A percentile compares a stretch with the other conserved stretches of the same genome.
phyloP scores from a whole-genome alignment of 2,329 filamentous ascomycete genomes.

The Monascus ruber region DNA sequence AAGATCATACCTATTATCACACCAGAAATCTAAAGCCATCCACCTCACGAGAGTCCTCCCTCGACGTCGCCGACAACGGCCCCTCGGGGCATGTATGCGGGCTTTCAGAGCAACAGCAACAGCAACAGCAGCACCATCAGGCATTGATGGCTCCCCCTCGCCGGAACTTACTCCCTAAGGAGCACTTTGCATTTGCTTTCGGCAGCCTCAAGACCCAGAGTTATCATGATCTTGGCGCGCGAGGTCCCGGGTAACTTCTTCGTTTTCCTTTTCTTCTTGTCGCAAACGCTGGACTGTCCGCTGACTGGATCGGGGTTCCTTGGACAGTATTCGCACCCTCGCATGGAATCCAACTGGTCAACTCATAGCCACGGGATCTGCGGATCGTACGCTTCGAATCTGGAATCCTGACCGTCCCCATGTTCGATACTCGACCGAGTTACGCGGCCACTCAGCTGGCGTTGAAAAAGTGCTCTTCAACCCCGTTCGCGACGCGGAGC shows the following conservation, averaged over 20 bases:
- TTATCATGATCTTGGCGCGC: conserved; percentile 53
- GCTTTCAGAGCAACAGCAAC: conserved; percentile 6
- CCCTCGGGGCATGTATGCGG: conserved; percentile 12
- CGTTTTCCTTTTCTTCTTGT: too few species aligned
- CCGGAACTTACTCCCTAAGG: conserved; percentile 44
- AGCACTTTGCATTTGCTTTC: conserved; percentile 58
- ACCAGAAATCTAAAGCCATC: background rate
- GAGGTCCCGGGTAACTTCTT: conserved; percentile 32
- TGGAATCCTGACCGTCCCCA: conserved; percentile 59
- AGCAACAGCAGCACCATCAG: conserved; percentile 7
- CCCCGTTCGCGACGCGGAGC: conserved; percentile 37
- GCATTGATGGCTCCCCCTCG: conserved; percentile 29
- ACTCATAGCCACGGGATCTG: conserved; percentile 75
- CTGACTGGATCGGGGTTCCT: background rate
- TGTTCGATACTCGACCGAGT: conserved; percentile 36
- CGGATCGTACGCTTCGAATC: conserved; percentile 78
- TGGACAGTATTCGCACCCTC: conserved; percentile 58
- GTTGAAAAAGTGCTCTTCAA: conserved; percentile 41
- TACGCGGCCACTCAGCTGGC: conserved; percentile 36
- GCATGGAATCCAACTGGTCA: conserved; percentile 82
- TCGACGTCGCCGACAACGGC: conserved; percentile 5
- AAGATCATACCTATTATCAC: too few species aligned
- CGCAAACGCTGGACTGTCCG: background rate
- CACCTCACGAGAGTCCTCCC: conserved; percentile 1
- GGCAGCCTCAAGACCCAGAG: conserved; percentile 56